A percentile compares a stretch with the other conserved stretches of the same genome.
Conservation (phyloP, 352 stramenopile genomes). For the Albugo candida region DNA sequence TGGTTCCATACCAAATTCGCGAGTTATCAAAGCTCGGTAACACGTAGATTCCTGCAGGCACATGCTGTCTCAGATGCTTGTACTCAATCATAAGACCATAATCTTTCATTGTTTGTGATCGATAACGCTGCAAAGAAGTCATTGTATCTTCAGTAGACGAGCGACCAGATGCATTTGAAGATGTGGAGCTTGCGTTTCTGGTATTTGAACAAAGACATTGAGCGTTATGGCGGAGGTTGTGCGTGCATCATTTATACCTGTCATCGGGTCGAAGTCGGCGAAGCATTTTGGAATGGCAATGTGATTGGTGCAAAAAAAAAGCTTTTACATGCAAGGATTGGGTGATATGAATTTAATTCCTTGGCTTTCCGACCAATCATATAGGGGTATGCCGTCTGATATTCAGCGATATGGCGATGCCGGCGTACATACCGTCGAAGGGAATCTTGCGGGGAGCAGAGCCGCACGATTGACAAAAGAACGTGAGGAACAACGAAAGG, state of each 20-base stretch:
- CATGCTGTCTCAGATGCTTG: conserved; percentile 89
- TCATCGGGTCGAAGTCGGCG: conserved; percentile 42
- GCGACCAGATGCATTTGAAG: neutral
- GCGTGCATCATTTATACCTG: conserved; percentile 13
- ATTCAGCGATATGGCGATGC: conserved; percentile 68
- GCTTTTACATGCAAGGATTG: too few relatives aligned
- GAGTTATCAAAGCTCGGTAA: conserved; percentile 85
- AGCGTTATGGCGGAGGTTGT: conserved; percentile 1
- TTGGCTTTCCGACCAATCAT: too few relatives aligned
- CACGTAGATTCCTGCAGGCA: conserved; percentile 89
- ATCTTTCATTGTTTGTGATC: conserved; percentile 80
- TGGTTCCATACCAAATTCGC: conserved; percentile 85
- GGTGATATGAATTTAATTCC: too few relatives aligned
- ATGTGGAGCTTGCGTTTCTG: neutral
- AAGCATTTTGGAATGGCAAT: conserved; percentile 18
- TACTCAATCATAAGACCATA: conserved; percentile 97
- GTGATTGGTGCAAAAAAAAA: neutral
- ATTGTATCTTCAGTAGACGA: conserved; percentile 20
- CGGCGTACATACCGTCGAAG: conserved; percentile 92
- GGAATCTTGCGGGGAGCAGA: conserved; percentile 83
- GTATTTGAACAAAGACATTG: neutral
- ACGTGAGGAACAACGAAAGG: conserved; percentile 83
- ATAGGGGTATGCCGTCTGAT: conserved; percentile 16
- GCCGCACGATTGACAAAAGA: conserved; percentile 84
- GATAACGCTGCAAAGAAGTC: conserved; percentile 68